A percentile compares a stretch with the other conserved stretches of the same genome.
These are phyloP conservation scores for Mucor irregularis DNA, from an alignment of 371 early-diverging fungal species.

Conservation along the genomic window DNA sequence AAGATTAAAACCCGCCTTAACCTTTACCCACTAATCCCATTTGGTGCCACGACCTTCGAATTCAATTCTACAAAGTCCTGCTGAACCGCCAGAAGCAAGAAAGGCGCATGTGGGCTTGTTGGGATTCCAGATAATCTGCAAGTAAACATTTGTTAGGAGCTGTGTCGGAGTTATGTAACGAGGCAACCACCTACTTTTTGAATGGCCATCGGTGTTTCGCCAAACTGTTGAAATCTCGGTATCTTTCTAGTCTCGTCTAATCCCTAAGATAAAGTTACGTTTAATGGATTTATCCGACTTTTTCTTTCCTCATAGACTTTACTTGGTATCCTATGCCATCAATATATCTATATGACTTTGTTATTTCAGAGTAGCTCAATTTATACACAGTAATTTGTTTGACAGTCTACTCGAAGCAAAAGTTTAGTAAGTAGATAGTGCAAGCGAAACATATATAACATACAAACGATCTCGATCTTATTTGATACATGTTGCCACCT, in stretches of 20 bases:
- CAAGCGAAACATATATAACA: neutral
- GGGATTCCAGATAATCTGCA: conserved; percentile 23
- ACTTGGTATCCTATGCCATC: conserved; percentile 19
- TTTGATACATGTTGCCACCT: conserved; percentile 9
- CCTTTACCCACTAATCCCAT: conserved; percentile 13
- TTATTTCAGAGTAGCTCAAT: conserved; percentile 14
- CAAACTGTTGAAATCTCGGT: conserved; percentile 5
- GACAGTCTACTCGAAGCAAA: neutral
- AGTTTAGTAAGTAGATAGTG: neutral
- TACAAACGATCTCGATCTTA: conserved; percentile 3
- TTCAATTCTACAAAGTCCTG: conserved; percentile 32
- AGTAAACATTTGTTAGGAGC: neutral
- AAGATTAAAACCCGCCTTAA: conserved; percentile 3
- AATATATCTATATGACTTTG: conserved; percentile 11
- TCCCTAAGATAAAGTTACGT: neutral
- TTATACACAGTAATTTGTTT: conserved; percentile 7
- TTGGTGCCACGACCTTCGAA: conserved; percentile 23
- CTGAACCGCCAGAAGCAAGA: conserved; percentile 26
- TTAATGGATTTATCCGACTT: neutral
- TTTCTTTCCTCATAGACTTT: neutral
- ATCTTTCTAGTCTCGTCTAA: conserved; percentile 2
- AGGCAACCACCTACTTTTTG: conserved; percentile 1
- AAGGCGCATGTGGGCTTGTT: conserved; percentile 14
- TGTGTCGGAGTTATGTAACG: neutral
- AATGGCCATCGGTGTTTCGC: conserved; percentile 11